Percentiles rank a stretch among this genome's conserved stretches.
Conservation (phyloP, 306 rosid species). For the Prunus armeniaca region DNA sequence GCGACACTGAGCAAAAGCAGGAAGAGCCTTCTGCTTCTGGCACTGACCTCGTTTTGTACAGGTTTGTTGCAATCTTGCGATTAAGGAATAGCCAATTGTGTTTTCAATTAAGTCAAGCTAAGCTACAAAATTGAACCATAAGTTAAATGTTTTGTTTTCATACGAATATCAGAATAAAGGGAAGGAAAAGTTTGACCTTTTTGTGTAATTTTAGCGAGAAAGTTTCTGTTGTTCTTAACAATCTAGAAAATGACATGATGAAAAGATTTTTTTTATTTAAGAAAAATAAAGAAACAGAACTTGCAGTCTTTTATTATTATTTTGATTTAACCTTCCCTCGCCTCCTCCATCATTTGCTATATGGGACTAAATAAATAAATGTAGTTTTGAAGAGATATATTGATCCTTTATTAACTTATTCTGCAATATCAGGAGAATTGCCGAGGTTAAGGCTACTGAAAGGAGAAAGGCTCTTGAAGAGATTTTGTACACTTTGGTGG, state of each 20-base stretch:
- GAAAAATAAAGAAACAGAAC: not conserved
- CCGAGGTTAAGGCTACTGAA: conserved; percentile 83
- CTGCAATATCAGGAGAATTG: conserved; percentile 71
- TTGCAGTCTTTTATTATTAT: not conserved
- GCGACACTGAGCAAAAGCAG: conserved; percentile 60
- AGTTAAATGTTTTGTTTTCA: not conserved
- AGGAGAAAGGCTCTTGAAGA: conserved; percentile 77
- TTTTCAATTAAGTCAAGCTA: not conserved
- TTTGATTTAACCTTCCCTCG: not conserved
- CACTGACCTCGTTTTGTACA: conserved; percentile 80
- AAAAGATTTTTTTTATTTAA: not conserved
- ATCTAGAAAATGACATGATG: not conserved
- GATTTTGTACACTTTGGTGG: conserved; percentile 77
- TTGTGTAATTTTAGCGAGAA: not conserved
- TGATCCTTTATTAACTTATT: conserved; percentile 6
- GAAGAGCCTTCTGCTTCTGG: conserved; percentile 55
- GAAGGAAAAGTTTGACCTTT: not conserved
- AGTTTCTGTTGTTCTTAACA: not conserved
- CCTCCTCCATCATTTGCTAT: not conserved
- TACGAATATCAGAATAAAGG: not conserved
- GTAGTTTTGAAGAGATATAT: not conserved
- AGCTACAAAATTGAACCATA: not conserved
- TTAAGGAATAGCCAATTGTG: not conserved
- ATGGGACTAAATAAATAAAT: not conserved
- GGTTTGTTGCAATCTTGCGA: conserved; percentile 35